Evolutionary conservation across 139 green algal species (phyloP), one percentile per base, ranked within the genome.

Genomic region (Haematococcus lacustris): DNA sequence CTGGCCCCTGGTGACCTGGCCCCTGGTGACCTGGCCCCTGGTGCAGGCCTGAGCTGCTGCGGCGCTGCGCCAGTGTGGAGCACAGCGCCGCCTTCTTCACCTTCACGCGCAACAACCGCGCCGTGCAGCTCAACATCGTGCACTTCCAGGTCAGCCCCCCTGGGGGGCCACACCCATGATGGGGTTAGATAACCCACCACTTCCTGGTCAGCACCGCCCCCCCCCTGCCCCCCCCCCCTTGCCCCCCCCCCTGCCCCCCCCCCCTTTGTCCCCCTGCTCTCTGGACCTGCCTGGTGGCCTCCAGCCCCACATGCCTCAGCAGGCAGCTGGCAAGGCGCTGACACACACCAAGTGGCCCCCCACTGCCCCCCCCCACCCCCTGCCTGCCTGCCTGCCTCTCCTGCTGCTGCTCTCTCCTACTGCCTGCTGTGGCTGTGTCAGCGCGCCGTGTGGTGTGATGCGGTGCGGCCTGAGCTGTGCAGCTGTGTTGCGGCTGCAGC

Each of bases 141-240:
- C 92, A 98, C 79, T 98, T 98, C 75, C 92, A 97, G 73, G 86
- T 71, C 50, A 41, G 50, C 65, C 35, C 28, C 25, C 17, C 23
- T 17, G 3, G 57, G 9, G 28, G 41, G 69, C 23, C 57, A 64
- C 21, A 30, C 5, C 32, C 21, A 57, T 21, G 47, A 57, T n/a
- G 13, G 13, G 21, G 47, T 21, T 57, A 21, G 13, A 28, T 57
- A 21, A 13, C 47, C 21, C 21, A 21, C 21, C 21, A 21, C 21
- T 57, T 57, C 13, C 13, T n/a, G 13, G 13, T 57, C 13, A 28
- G 47, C 21, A 57, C 21, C 13, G 13, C 13, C 21, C 13, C 21
- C 13, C 21, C 13, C 21, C 21, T 57, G 47, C 21, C 13, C 21
- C 47, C 13, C 13, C 13, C 13, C 13, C 13, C 21, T n/a, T 57